Evolutionary conservation across 2,329 filamentous ascomycete species (phyloP).

Genomic region (Xylaria sp.): DNA sequence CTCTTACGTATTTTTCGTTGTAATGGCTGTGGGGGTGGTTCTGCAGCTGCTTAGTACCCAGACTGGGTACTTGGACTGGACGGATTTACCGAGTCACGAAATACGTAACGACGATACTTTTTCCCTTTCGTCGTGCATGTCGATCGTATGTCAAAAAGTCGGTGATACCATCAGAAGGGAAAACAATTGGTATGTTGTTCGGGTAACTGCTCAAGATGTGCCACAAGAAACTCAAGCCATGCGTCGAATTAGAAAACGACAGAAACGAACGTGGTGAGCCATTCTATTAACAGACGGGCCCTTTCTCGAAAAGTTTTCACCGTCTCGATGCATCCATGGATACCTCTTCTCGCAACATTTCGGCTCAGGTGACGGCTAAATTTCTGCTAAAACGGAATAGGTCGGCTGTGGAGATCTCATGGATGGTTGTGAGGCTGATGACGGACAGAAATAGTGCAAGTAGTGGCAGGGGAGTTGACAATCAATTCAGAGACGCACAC

Average conservation of each 20-base stretch:
- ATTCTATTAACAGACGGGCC: background rate
- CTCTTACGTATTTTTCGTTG: conserved; percentile 2
- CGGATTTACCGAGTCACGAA: conserved; percentile 23
- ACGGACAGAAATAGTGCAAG: conserved; percentile 24
- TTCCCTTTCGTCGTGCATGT: conserved; percentile 1
- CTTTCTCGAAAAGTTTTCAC: conserved; percentile 3
- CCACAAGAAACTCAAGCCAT: background rate
- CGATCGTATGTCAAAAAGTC: conserved; percentile 4
- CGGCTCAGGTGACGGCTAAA: conserved; percentile 35
- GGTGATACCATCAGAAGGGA: background rate
- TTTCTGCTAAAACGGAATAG: conserved; percentile 30
- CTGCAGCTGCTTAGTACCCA: conserved; percentile 12
- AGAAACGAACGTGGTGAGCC: background rate
- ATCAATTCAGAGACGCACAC: background rate
- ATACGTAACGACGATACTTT: conserved; percentile 22
- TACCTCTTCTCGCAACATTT: conserved; percentile 21
- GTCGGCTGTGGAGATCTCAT: conserved; percentile 19
- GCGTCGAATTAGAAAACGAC: background rate
- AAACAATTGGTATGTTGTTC: conserved; percentile 3
- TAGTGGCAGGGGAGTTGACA: background rate
- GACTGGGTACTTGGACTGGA: background rate
- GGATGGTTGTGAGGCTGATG: conserved; percentile 35
- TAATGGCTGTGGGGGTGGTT: conserved; percentile 13
- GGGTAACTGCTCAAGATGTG: background rate
- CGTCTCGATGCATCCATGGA: conserved; percentile 16